Percentiles rank a stretch among this genome's conserved stretches.
Evolutionary conservation across 306 rosid species (phyloP).

Genomic region (Vigna angularis): DNA sequence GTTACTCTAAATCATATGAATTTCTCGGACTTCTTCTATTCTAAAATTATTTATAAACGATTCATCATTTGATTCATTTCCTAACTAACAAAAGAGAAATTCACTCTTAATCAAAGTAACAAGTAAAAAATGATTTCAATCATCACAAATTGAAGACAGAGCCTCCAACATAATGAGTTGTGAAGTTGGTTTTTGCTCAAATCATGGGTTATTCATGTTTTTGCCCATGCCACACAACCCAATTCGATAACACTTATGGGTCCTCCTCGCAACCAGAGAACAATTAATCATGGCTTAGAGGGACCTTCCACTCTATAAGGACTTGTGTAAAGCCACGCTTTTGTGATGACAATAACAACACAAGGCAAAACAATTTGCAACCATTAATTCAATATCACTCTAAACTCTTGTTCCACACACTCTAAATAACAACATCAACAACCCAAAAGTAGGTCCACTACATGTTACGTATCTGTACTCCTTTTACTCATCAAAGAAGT

Average conservation of each 20-base stretch:
- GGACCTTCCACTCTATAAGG: conserved; percentile 78
- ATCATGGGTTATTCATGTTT: background rate
- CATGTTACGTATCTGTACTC: no score
- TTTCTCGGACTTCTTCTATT: conserved; percentile 5
- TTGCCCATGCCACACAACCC: background rate
- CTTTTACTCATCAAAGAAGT: no score
- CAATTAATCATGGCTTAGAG: conserved; percentile 87
- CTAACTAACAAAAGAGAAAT: background rate
- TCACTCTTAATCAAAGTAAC: background rate
- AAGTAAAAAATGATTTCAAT: background rate
- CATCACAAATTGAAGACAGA: conserved; percentile 7
- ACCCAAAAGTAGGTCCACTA: background rate
- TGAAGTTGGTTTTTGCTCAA: background rate
- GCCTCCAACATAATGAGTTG: background rate
- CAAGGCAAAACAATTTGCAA: background rate
- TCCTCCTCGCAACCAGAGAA: conserved; percentile 98
- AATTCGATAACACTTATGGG: conserved; percentile 63
- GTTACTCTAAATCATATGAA: background rate
- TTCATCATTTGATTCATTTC: no score
- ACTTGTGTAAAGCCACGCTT: conserved; percentile 97
- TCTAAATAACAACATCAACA: background rate
- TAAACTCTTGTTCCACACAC: background rate
- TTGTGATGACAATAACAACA: conserved; percentile 44
- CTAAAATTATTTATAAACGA: background rate
- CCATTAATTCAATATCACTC: background rate